Conservation (phyloP, 345 rosid genomes). For the Gynandropsis gynandra region DNA sequence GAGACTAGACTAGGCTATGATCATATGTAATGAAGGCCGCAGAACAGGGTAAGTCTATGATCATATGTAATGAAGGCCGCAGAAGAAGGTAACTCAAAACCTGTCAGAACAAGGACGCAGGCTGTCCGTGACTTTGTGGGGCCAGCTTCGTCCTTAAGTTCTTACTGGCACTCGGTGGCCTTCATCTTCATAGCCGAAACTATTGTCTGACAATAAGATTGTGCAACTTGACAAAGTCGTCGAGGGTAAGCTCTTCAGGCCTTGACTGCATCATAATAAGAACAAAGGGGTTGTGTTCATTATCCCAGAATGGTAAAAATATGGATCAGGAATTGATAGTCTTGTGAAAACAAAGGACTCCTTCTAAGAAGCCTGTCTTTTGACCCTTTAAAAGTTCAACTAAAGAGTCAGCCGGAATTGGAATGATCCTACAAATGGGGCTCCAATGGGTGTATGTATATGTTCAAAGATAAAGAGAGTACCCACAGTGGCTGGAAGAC, state of each 20-base stretch:
- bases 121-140: not conserved
- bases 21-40: too few species aligned
- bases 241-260: slow-evolving; percentile 85
- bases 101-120: not conserved
- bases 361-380: not conserved
- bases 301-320: too few species aligned
- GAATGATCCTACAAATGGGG: slow-evolving; percentile 3
- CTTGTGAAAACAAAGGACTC: too few species aligned
- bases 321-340: too few species aligned
- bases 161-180: too few species aligned
- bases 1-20: too few species aligned
- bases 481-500: slow-evolving; percentile 65
- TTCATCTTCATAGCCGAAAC: not conserved
- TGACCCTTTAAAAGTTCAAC: not conserved
- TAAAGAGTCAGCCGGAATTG: not conserved
- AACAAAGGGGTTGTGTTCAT: not conserved
- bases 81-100: too few species aligned
- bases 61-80: too few species aligned
- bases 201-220: slow-evolving; percentile 40
- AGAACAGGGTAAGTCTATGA: too few species aligned
- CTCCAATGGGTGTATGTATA: not conserved
- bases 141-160: too few species aligned
- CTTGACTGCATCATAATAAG: slow-evolving; percentile 53
- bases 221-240: slow-evolving; percentile 81
- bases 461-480: not conserved